Conservation (phyloP, 108 stramenopile genomes). For the Skeletonema marinoi region DNA sequence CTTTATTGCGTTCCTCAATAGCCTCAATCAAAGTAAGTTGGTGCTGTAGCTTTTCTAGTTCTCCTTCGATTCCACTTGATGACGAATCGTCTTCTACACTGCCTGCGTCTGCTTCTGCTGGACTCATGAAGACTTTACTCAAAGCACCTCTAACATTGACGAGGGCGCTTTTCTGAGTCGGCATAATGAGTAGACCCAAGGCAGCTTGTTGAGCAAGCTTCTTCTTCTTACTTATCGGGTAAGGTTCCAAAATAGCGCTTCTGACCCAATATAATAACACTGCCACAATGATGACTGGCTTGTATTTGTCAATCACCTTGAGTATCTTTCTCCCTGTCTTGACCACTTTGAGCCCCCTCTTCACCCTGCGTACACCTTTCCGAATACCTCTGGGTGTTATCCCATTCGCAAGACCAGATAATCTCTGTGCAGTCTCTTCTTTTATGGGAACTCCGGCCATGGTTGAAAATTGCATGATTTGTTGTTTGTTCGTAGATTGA, state of each 20-base stretch:
- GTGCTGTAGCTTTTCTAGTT: conserved; percentile 36
- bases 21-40: conserved; percentile 40
- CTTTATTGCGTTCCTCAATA: conserved; percentile 44
- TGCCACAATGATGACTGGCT: conserved; percentile 53
- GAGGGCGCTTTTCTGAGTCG: conserved; percentile 50
- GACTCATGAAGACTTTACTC: conserved; percentile 53
- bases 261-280: conserved; percentile 64
- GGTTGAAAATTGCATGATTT: conserved; percentile 57
- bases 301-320: conserved; percentile 69
- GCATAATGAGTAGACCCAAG: conserved; percentile 29
- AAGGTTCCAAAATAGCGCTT: conserved; percentile 64
- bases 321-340: conserved; percentile 57
- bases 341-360: conserved; percentile 49
- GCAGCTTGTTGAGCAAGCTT: conserved; percentile 25
- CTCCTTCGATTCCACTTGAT: conserved; percentile 20
- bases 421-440: conserved; percentile 42
- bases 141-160: conserved; percentile 32
- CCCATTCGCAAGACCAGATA: conserved; percentile 57
- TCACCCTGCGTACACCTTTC: conserved; percentile 49
- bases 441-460: conserved; percentile 74
- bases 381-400: conserved; percentile 64
- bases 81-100: not conserved
- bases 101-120: conserved; percentile 39
- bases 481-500: conserved; percentile 53
- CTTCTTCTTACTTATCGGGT: conserved; percentile 41